Evolutionary conservation across 352 stramenopile genomes (phyloP), one percentile per base, ranked within the genome.

Genomic region (Sclerospora graminicola): DNA sequence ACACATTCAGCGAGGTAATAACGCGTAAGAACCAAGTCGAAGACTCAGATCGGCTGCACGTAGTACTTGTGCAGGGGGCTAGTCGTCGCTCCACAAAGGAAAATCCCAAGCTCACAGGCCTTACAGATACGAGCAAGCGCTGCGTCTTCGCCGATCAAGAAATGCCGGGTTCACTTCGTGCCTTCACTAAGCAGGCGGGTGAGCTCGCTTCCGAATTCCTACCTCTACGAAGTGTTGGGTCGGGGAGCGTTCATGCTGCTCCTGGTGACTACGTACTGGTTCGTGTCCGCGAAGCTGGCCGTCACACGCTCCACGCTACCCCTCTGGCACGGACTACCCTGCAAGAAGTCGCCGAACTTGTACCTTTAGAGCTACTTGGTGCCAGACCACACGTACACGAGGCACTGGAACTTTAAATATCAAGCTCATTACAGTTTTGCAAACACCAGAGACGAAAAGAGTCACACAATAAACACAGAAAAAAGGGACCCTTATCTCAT

Each of bases 61-160:
- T 98, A 15, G 91, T 99, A 23, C 73, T 99, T n/a, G 83, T 99
- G 1, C 95, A 99, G 63, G 96, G 95, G 20, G 47, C 80, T 0
- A 95, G 83, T 53, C 77, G 84, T 19, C 82, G 84, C 23, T 94
- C 75, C 24, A 88, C 55, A 8, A 63, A 82, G 16, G 68, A 76
- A 15, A 60, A 70, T 24, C 66, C 70, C 3, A 91, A 86, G 57
- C 78, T 90, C 46, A 94, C 77, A 18, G 84, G 82, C 8, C 66
- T 89, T 24, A 93, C 75, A 2, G 83, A 96, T 41, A 90, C 79
- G n/a, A 85, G 85, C 64, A 90, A 91, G 61, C 82, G 82, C 42
- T 91, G 79, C 47, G 79, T 94, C 13, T 91, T 94, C 48, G 36
- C 76, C 1, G 80, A 88, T 41, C 29, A 69, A 24, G 29, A 45